A percentile compares a stretch with the other conserved stretches of the same genome.
phyloP scores from a whole-genome alignment of 1,284 basidiomycete genomes.

The Chalciporus sp. region DNA sequence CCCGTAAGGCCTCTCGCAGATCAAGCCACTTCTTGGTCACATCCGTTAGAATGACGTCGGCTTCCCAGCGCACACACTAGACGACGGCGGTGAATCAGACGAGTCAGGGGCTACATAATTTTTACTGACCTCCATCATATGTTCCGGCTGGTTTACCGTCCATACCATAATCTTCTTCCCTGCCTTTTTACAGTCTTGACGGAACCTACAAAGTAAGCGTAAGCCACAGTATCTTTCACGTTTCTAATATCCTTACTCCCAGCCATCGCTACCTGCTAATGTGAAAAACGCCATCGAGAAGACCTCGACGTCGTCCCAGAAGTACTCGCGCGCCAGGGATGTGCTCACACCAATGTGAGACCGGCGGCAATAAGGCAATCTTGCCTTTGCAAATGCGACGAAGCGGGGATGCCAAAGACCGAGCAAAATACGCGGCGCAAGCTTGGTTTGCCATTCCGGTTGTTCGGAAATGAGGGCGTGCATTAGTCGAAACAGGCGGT shows the following conservation, averaged over 20 bases:
- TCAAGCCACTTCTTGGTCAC: conserved; percentile 77
- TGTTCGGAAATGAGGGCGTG: conserved; percentile 72
- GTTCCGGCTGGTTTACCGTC: conserved; percentile 91
- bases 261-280: conserved; percentile 74
- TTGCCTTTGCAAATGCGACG: conserved; percentile 71
- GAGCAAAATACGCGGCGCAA: conserved; percentile 90
- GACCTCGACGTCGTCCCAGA: conserved; percentile 87
- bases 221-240: not conserved
- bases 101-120: not conserved
- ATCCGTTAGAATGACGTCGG: conserved; percentile 90
- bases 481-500: conserved; percentile 86
- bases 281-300: conserved; percentile 86
- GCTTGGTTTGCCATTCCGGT: conserved; percentile 73
- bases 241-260: conserved; percentile 40
- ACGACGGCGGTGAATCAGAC: conserved; percentile 8
- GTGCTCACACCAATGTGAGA: conserved; percentile 84
- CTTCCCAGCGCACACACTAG: conserved; percentile 88
- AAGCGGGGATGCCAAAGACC: conserved; percentile 95
- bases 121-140: conserved; percentile 87
- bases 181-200: conserved; percentile 73
- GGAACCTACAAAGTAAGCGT: conserved; percentile 55
- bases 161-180: conserved; percentile 93
- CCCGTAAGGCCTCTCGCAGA: conserved; percentile 64
- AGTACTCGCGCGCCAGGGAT: conserved; percentile 78
- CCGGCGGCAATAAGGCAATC: conserved; percentile 82